Evolutionary conservation across 2,329 filamentous ascomycete genomes (phyloP).

Genomic region (Hypoxylon sp.): DNA sequence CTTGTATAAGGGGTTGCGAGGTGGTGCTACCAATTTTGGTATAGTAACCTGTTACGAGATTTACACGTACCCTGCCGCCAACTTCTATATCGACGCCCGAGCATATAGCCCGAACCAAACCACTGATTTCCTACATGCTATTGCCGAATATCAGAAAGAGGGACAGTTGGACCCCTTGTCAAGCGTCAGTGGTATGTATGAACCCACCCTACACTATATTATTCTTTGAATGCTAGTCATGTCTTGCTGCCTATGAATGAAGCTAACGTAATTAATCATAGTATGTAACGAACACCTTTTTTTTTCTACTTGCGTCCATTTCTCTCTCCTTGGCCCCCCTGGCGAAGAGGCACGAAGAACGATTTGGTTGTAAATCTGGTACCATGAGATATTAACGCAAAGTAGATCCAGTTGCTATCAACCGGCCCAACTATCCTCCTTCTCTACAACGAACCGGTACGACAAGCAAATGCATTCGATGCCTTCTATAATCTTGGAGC

Average conservation of each 20-base stretch:
- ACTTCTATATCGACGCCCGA: slow-evolving; percentile 39
- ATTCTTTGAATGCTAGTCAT: no score
- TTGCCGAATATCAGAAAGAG: slow-evolving; percentile 41
- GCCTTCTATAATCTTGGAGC: slow-evolving; percentile 40
- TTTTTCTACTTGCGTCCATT: neutral
- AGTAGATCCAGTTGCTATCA: slow-evolving; percentile 38
- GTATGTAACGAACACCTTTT: slow-evolving; percentile 17
- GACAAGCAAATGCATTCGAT: slow-evolving; percentile 33
- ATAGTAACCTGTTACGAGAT: slow-evolving; percentile 52
- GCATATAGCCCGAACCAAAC: slow-evolving; percentile 39
- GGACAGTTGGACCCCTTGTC: slow-evolving; percentile 38
- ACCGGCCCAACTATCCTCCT: slow-evolving; percentile 42
- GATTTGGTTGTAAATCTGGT: no score
- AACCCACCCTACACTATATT: neutral
- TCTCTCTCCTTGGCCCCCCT: neutral
- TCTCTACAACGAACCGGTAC: slow-evolving; percentile 34
- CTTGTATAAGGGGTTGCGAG: slow-evolving; percentile 50
- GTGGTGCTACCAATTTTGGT: slow-evolving; percentile 50
- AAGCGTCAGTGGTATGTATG: slow-evolving; percentile 37
- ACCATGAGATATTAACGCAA: slow-evolving; percentile 8
- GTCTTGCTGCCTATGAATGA: neutral
- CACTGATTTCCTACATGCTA: slow-evolving; percentile 38
- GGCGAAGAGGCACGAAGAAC: neutral
- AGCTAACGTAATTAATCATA: slow-evolving; percentile 24
- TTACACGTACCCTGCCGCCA: slow-evolving; percentile 39